A percentile compares a stretch with the other conserved stretches of the same genome.
Evolutionary conservation across 2,329 filamentous ascomycete species (phyloP).

Genomic region (Pleoardoris graminearum): DNA sequence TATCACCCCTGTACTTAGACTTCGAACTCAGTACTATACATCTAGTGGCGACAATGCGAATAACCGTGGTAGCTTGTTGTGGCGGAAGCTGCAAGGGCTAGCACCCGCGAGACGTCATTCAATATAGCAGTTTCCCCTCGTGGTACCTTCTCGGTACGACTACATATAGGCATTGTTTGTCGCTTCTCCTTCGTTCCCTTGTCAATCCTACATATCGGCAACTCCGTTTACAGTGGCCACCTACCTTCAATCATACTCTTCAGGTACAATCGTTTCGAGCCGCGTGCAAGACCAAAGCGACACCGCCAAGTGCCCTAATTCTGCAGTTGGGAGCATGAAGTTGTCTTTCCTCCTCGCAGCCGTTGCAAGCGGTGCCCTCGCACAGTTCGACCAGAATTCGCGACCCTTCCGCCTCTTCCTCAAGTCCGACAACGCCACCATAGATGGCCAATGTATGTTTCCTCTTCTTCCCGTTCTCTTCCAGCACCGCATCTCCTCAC

Average conservation of each 20-base stretch:
- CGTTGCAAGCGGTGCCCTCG: slow-evolving; percentile 12
- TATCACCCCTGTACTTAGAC: no score
- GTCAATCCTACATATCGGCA: neutral
- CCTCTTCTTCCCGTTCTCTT: no score
- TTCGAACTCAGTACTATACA: no score
- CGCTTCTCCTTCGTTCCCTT: neutral
- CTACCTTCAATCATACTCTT: neutral
- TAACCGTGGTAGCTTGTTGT: slow-evolving; percentile 8
- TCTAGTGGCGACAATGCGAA: no score
- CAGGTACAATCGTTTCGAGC: neutral
- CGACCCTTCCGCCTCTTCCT: slow-evolving; percentile 27
- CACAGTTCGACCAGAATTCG: slow-evolving; percentile 21
- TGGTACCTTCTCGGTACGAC: neutral
- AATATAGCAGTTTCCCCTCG: slow-evolving; percentile 1
- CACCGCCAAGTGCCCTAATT: neutral
- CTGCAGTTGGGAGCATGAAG: slow-evolving; percentile 10
- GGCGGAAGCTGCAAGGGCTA: slow-evolving; percentile 10
- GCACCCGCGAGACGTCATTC: slow-evolving; percentile 7
- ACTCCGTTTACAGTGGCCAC: neutral
- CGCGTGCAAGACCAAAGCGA: neutral
- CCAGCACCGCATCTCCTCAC: neutral
- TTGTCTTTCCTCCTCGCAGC: slow-evolving; percentile 7
- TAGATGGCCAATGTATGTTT: slow-evolving; percentile 18
- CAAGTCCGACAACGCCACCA: slow-evolving; percentile 19
- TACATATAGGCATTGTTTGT: neutral